Evolutionary conservation across 208 protist genomes (phyloP), one percentile per base, ranked within the genome.

Genomic region (Acanthamoeba culbertsoni): DNA sequence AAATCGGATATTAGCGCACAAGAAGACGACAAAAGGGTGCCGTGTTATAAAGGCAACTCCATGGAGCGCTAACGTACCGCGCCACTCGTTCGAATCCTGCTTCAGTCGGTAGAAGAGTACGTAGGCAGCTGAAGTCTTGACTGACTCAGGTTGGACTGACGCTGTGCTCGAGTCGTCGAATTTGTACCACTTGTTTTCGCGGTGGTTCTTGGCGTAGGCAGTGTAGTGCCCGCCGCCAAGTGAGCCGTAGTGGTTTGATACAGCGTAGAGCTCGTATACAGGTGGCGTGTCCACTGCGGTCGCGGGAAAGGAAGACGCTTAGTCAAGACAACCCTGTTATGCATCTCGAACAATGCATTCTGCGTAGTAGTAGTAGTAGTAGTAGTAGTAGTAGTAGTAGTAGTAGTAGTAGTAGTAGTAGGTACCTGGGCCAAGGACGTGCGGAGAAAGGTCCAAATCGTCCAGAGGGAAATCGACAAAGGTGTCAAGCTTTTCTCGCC

Each of bases 221-320:
- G 95, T 97, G 90, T 97, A 97, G 90, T 97, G 96, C 16, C 96
- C 96, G 62, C 94, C 95, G n/a, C 84, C 73, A 7, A 97, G 42
- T 16, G 71, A 65, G 35, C 96, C 96, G 35, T 71, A 95, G 48
- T 97, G 96, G 48, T 97, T 97, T 5, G 93, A 95, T 0, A 97
- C 91, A 2, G 96, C 95, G 90, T 93, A 97, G 18, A 97, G 59
- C 35, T 97, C 96, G 63, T 97, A 97, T 28, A 96, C 63, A 31
- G 94, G 93, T 26, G 92, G 35, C 12, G 59, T 48, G 51, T 7
- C 20, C 2, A 88, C 48, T 55, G 43, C 40, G 14, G 53, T n/a
- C 20, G 28, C 3, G 28, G 23, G 7, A 20, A 62, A 5, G 53
- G 4, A 26, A 62, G 7, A 73, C 5, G 35, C 18, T n/a, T 2